Conservation (phyloP, 1,139 yeast species). For the Neolecta irregularis region DNA sequence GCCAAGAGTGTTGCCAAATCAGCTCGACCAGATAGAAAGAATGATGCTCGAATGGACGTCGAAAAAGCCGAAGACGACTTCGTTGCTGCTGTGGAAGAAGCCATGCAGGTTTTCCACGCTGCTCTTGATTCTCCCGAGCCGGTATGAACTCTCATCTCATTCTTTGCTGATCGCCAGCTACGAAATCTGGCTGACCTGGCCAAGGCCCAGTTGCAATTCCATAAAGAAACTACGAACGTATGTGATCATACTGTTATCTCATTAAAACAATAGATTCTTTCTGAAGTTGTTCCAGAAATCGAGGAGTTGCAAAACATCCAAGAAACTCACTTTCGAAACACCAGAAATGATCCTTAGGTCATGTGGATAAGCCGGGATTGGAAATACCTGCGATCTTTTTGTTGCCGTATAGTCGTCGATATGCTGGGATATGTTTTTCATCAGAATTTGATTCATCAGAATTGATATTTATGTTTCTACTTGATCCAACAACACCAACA, state of each 20-base stretch:
- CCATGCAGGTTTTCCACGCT: constrained; percentile 69
- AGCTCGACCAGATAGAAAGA: constrained; percentile 48
- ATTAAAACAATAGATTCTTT: no score
- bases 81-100: constrained; percentile 82
- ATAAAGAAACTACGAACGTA: constrained; percentile 3
- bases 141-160: neutral
- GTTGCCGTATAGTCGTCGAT: neutral
- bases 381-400: neutral
- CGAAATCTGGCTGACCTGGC: neutral
- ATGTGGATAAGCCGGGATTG: neutral
- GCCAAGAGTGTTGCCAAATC: constrained; percentile 55
- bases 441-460: neutral
- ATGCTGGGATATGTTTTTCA: constrained; percentile 1
- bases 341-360: neutral
- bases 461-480: neutral
- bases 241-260: neutral
- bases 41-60: constrained; percentile 54
- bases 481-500: neutral
- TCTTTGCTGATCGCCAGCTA: neutral
- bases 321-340: no score
- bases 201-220: neutral
- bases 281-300: no score
- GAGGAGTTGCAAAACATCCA: no score
- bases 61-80: constrained; percentile 82
- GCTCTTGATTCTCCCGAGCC: constrained; percentile 65